Percentiles rank a stretch among this genome's conserved stretches.
Conservation (phyloP, 768 basidiomycete genomes). For the Phallus indusiatus region DNA sequence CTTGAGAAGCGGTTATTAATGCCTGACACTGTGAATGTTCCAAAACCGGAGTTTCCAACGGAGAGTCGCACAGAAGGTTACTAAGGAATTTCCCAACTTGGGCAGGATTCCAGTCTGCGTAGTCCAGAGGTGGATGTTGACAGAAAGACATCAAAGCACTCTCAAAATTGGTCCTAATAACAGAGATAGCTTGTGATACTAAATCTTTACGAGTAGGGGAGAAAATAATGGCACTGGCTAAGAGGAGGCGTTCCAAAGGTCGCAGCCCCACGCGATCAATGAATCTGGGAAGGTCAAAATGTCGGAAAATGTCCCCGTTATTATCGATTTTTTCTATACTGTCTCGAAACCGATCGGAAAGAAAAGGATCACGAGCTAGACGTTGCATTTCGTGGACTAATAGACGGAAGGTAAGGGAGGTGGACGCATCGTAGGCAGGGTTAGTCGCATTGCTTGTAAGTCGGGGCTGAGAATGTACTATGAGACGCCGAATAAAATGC, state of each 20-base stretch:
- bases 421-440: slow-evolving; percentile 63
- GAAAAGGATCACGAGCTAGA: slow-evolving; percentile 81
- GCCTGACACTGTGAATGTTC: slow-evolving; percentile 68
- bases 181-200: slow-evolving; percentile 45
- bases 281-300: slow-evolving; percentile 78
- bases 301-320: slow-evolving; percentile 61
- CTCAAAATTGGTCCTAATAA: slow-evolving; percentile 73
- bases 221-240: slow-evolving; percentile 65
- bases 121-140: slow-evolving; percentile 75
- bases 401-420: slow-evolving; percentile 72
- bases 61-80: slow-evolving; percentile 65
- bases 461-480: slow-evolving; percentile 75
- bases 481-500: slow-evolving; percentile 94
- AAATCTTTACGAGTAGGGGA: slow-evolving; percentile 46
- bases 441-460: slow-evolving; percentile 50
- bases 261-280: slow-evolving; percentile 72
- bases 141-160: slow-evolving; percentile 66
- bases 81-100: slow-evolving; percentile 74
- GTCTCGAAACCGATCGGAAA: slow-evolving; percentile 85
- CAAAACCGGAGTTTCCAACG: slow-evolving; percentile 59
- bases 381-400: slow-evolving; percentile 83
- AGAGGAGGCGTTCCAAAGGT: slow-evolving; percentile 69
- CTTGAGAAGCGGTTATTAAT: slow-evolving; percentile 62
- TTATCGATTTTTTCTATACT: slow-evolving; percentile 76
- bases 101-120: slow-evolving; percentile 62